Evolutionary conservation across 495 filamentous ascomycete species (phyloP).

Genomic region (Penicillium dipodomyicola): DNA sequence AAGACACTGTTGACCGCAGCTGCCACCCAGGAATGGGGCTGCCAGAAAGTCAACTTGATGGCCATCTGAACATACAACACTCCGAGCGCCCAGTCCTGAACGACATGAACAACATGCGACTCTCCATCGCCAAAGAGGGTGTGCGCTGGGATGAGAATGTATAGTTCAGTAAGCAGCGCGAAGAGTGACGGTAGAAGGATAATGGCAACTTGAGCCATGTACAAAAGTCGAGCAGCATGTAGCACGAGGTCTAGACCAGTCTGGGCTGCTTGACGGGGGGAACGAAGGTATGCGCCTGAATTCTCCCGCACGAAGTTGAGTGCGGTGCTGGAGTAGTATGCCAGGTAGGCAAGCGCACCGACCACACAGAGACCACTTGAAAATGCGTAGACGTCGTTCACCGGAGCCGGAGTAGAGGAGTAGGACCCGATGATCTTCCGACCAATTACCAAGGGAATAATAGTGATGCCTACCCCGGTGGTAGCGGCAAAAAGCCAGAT

Average conservation of each 20-base stretch:
- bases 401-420: constrained; percentile 63
- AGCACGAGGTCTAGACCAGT: constrained; percentile 18
- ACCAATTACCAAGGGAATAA: constrained; percentile 85
- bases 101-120: constrained; percentile 76
- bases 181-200: constrained; percentile 81
- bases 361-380: constrained; percentile 81
- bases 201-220: constrained; percentile 68
- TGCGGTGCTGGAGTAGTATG: constrained; percentile 51
- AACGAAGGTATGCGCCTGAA: constrained; percentile 33
- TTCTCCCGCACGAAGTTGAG: constrained; percentile 37
- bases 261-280: constrained; percentile 28
- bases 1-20: constrained; percentile 72
- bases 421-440: constrained; percentile 67
- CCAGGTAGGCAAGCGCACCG: constrained; percentile 58
- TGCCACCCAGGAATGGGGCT: constrained; percentile 64
- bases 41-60: constrained; percentile 64
- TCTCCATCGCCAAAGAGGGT: constrained; percentile 62
- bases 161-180: constrained; percentile 80
- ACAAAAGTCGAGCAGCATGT: constrained; percentile 51
- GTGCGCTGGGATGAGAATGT: constrained; percentile 83
- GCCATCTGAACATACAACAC: constrained; percentile 87
- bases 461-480: constrained; percentile 85
- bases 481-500: constrained; percentile 93
- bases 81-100: constrained; percentile 93
- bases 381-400: constrained; percentile 97